These are phyloP conservation scores for Fusarium pseudocircinatum DNA, from an alignment of 2,329 filamentous ascomycete species.

Conservation along the genomic window DNA sequence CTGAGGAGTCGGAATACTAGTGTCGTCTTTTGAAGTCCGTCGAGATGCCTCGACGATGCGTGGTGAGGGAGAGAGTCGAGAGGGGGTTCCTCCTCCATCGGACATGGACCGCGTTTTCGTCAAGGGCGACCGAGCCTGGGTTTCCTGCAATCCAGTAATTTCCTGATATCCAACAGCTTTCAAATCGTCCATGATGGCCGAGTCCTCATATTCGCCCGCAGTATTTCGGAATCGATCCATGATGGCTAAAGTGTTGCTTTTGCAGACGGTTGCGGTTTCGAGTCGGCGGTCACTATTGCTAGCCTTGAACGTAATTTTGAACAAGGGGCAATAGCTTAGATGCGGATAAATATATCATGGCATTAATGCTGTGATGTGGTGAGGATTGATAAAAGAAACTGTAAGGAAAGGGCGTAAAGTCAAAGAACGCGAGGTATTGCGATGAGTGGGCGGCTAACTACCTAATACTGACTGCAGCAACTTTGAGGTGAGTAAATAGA, in stretches of 20 bases:
- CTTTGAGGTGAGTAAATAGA: slow-evolving; percentile 28
- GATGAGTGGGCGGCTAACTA: slow-evolving; percentile 26
- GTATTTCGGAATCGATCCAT: slow-evolving; percentile 37
- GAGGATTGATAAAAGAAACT: not conserved
- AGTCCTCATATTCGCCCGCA: slow-evolving; percentile 44
- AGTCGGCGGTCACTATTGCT: slow-evolving; percentile 1
- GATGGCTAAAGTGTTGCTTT: not conserved
- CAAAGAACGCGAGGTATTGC: slow-evolving; percentile 33
- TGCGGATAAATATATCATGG: slow-evolving; percentile 17
- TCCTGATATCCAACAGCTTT: slow-evolving; percentile 29
- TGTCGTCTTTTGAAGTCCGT: slow-evolving; percentile 73
- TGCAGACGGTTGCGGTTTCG: not conserved
- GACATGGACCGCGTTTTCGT: slow-evolving; percentile 71
- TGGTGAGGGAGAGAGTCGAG: slow-evolving; percentile 67
- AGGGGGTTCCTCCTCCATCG: slow-evolving; percentile 67
- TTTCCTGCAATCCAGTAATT: slow-evolving; percentile 15
- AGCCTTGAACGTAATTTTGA: slow-evolving; percentile 32
- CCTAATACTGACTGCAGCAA: not conserved
- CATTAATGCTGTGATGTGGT: slow-evolving; percentile 21
- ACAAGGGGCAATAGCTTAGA: slow-evolving; percentile 32
- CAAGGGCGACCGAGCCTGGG: slow-evolving; percentile 51
- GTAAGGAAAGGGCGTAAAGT: slow-evolving; percentile 20
- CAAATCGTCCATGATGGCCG: slow-evolving; percentile 47
- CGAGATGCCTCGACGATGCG: slow-evolving; percentile 63
- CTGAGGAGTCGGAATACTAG: slow-evolving; percentile 57